phyloP scores from a whole-genome alignment of 768 basidiomycete genomes.

The Pleurotus tuber-regium region DNA sequence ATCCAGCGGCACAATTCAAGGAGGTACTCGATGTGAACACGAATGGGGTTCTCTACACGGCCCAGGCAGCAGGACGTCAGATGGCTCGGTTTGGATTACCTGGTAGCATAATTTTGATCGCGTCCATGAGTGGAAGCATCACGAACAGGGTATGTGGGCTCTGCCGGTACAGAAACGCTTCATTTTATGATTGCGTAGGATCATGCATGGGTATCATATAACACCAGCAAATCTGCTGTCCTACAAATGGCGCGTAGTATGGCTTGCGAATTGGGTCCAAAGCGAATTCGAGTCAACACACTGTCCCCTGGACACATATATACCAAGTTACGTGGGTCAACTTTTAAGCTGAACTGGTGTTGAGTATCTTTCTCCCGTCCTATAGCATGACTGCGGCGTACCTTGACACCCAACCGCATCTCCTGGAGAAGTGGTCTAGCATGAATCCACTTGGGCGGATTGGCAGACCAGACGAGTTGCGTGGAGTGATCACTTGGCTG shows the following conservation, averaged over 20 bases:
- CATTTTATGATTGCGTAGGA: too few relatives aligned
- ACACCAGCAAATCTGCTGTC: constrained; percentile 74
- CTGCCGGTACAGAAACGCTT: too few relatives aligned
- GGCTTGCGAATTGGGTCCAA: constrained; percentile 77
- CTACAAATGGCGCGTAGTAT: constrained; percentile 80
- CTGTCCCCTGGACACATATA: constrained; percentile 78
- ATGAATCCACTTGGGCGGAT: constrained; percentile 71
- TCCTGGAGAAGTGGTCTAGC: constrained; percentile 64
- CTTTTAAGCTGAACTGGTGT: constrained; percentile 3
- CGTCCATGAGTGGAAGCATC: constrained; percentile 61
- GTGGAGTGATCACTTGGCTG: constrained; percentile 71
- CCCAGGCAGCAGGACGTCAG: constrained; percentile 62
- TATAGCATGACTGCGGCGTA: constrained; percentile 73
- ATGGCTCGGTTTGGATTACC: constrained; percentile 52
- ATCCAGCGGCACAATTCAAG: constrained; percentile 61
- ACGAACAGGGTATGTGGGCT: constrained; percentile 44
- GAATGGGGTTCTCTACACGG: constrained; percentile 60
- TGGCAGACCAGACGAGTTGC: constrained; percentile 68
- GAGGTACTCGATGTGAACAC: constrained; percentile 71
- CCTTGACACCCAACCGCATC: constrained; percentile 60
- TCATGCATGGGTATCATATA: constrained; percentile 76
- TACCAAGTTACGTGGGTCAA: constrained; percentile 42
- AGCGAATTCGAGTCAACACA: constrained; percentile 70
- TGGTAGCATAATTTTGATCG: constrained; percentile 65
- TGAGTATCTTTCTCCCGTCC: background rate